Base-by-base conservation (phyloP, 2,329 filamentous ascomycete genomes). In the Claviceps monticola region DNA sequence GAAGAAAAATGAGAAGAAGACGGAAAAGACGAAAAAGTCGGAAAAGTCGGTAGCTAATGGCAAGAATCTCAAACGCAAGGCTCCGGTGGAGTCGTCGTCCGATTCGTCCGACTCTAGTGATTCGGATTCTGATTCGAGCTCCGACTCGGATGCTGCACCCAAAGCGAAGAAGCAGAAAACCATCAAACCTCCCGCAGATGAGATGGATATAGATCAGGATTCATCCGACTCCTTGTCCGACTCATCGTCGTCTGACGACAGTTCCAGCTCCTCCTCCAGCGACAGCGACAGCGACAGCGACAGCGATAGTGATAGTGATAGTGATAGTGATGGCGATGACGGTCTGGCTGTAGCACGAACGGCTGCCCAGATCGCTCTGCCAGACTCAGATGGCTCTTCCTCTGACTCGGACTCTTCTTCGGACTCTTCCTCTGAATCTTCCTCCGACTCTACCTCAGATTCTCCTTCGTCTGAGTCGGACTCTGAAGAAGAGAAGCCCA, bases 91-190 rank as follows among this genome's bases (percentile, higher is more conserved):
- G 21, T 59, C 56, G 52, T 56, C 61, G 19, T 62, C 51, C 3
- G 37, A 43, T 50, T 65, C 64, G 1, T 62, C 60, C 13, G 56
- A 57, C 16, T 58, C 56, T 4, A 60, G 58, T 44, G 69, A 67
- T 52, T 68, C 66, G 16, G 62, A 62, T 13, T 69, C 66, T 4
- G 60, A 59, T 14, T 68, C 67, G 1, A 64, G 68, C 47, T 74
- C 73, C 17, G 68, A 67, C 56, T 73, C 70, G 8, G 72, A 74
- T 41, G 70, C 70, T 42, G 69, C 74, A 53, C 75, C 72, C 3
- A 69, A 70, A 54, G 57, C 66, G 26, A 82, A 82, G 69, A 82
- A 79, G 66, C 63, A 64, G 55, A 74, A 72, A 62, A 69, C 67
- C 34, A 71, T 47, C 3, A 42, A 53, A 19, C 41, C 41, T 5